phyloP scores from a whole-genome alignment of 768 basidiomycete species.

The Vishniacozyma victoriae region DNA sequence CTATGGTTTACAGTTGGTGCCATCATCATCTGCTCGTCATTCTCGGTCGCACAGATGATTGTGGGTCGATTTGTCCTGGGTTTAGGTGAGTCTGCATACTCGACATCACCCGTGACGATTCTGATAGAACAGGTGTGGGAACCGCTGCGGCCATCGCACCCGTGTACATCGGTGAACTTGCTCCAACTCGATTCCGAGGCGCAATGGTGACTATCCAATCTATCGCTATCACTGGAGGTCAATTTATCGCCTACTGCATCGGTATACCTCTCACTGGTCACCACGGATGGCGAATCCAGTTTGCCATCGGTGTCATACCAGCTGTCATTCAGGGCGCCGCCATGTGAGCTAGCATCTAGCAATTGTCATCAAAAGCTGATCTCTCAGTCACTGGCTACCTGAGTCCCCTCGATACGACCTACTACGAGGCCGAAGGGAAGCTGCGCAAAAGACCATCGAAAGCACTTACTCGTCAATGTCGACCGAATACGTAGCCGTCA shows the following conservation, averaged over 20 bases:
- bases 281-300: conserved; percentile 31
- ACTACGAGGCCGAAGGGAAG: conserved; percentile 12
- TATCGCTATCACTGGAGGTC: conserved; percentile 31
- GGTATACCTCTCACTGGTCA: conserved; percentile 25
- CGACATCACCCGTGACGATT: too few relatives aligned
- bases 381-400: conserved; percentile 19
- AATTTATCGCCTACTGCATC: conserved; percentile 29
- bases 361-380: neutral
- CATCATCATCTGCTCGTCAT: conserved; percentile 28
- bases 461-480: conserved; percentile 5
- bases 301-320: conserved; percentile 29
- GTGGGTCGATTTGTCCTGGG: conserved; percentile 26
- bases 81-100: too few relatives aligned
- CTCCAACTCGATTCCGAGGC: conserved; percentile 25
- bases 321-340: conserved; percentile 22
- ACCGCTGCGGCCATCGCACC: conserved; percentile 28
- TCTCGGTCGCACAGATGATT: conserved; percentile 26
- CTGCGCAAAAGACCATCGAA: conserved; percentile 15
- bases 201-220: conserved; percentile 35
- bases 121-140: too few relatives aligned
- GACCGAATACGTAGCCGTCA: conserved; percentile 21
- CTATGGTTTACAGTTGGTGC: conserved; percentile 25
- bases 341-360: conserved; percentile 7
- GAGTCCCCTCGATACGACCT: conserved; percentile 30
- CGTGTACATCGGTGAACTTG: conserved; percentile 26